These are phyloP conservation scores for Vitis riparia DNA, from an alignment of 164 flowering plant species.

Conservation along the genomic window DNA sequence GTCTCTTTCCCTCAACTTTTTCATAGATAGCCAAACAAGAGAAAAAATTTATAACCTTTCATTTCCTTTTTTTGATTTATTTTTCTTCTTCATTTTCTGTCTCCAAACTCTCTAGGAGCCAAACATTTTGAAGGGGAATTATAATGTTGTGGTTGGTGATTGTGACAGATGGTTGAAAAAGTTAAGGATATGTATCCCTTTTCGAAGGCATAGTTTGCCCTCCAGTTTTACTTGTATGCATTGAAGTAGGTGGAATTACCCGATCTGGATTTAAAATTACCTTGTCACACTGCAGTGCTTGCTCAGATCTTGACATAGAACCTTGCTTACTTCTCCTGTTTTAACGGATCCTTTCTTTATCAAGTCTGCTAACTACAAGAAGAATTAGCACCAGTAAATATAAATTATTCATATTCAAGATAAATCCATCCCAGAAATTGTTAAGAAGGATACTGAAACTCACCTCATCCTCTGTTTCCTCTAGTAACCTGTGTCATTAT, in stretches of 20 bases:
- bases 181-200: no score
- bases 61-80: no score
- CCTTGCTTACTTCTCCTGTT: constrained; percentile 69
- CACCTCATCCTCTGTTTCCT: constrained; percentile 96
- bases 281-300: constrained; percentile 67
- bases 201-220: no score
- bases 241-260: neutral
- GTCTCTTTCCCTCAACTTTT: no score
- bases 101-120: no score
- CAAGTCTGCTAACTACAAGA: constrained; percentile 65
- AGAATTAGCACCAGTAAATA: neutral
- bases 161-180: no score
- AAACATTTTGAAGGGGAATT: no score
- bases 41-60: no score
- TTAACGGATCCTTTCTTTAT: constrained; percentile 80
- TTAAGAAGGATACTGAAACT: constrained; percentile 13
- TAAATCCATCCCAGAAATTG: neutral
- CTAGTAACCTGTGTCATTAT: constrained; percentile 69
- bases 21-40: no score
- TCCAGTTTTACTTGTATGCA: constrained; percentile 1
- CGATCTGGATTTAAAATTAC: constrained; percentile 31
- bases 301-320: constrained; percentile 81
- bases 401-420: neutral
- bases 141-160: no score
- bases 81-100: no score